Evolutionary conservation across 495 filamentous ascomycete species (phyloP).

Genomic region (Pseudotulostoma volvatum): DNA sequence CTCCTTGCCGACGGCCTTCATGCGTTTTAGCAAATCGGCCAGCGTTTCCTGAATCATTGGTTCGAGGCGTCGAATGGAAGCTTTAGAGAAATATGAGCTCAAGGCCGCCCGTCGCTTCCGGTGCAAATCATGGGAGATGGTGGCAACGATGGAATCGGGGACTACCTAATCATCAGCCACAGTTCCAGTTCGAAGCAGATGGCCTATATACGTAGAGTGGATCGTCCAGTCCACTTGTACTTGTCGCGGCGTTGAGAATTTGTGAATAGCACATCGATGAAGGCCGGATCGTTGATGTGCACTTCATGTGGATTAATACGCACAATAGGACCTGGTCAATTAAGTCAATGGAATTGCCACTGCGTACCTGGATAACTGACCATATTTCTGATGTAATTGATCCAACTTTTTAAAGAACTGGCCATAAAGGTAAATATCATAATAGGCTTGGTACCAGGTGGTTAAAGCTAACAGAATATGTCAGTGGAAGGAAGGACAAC

Average conservation of each 20-base stretch:
- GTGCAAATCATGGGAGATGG: constrained; percentile 17
- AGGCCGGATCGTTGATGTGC: constrained; percentile 24
- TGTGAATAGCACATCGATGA: constrained; percentile 22
- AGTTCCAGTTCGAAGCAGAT: not conserved
- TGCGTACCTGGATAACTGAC: too few species aligned
- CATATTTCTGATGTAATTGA: constrained; percentile 8
- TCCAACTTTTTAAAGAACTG: constrained; percentile 7
- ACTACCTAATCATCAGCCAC: constrained; percentile 6
- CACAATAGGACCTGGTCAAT: constrained; percentile 35
- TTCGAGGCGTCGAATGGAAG: not conserved
- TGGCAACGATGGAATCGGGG: constrained; percentile 20
- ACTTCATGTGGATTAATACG: constrained; percentile 36
- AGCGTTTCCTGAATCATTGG: not conserved
- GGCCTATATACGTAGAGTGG: too few species aligned
- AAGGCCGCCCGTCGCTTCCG: constrained; percentile 14
- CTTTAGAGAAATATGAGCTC: constrained; percentile 6
- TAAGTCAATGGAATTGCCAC: too few species aligned
- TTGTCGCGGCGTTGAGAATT: constrained; percentile 14
- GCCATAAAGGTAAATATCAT: constrained; percentile 4
- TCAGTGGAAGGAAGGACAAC: too few species aligned
- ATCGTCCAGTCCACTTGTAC: too few species aligned
- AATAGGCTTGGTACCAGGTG: constrained; percentile 9
- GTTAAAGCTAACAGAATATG: too few species aligned
- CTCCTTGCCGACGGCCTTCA: not conserved
- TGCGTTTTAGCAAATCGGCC: not conserved